phyloP scores from a whole-genome alignment of 805 yeast species.

The Cyberlindnera xylosilytica region DNA sequence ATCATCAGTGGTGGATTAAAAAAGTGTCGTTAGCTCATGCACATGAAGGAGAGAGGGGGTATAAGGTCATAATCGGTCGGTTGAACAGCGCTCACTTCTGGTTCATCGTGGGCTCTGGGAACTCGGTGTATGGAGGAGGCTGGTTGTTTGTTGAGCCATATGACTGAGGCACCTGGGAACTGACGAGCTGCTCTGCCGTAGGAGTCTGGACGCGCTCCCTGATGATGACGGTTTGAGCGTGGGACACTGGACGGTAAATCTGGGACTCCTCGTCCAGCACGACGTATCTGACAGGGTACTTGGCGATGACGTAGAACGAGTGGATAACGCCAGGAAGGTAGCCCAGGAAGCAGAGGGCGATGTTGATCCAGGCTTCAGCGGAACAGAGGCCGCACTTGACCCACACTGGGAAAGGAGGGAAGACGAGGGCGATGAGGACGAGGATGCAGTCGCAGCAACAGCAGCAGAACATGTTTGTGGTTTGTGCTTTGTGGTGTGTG shows the following conservation, averaged over 20 bases:
- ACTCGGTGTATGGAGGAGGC: slow-evolving; percentile 22
- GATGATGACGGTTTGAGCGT: slow-evolving; percentile 2
- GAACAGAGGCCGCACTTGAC: slow-evolving; percentile 71
- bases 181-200: slow-evolving; percentile 8
- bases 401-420: slow-evolving; percentile 79
- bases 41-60: no score
- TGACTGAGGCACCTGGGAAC: slow-evolving; percentile 2
- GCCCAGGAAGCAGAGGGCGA: slow-evolving; percentile 68
- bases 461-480: slow-evolving; percentile 6
- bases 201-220: slow-evolving; percentile 16
- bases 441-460: slow-evolving; percentile 56
- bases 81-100: not conserved
- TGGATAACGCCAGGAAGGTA: slow-evolving; percentile 77
- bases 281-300: slow-evolving; percentile 50
- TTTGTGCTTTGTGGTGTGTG: not conserved
- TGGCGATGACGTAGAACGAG: slow-evolving; percentile 72
- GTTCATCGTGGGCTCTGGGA: slow-evolving; percentile 1
- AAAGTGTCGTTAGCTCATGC: no score
- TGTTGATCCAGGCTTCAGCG: slow-evolving; percentile 65
- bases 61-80: no score
- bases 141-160: slow-evolving; percentile 17
- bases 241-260: slow-evolving; percentile 12
- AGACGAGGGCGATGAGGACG: slow-evolving; percentile 63
- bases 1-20: no score
- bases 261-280: slow-evolving; percentile 29